These are phyloP conservation scores for Euphorbia neoarborescens DNA, from an alignment of 441 rosid genomes.

Conservation along the genomic window DNA sequence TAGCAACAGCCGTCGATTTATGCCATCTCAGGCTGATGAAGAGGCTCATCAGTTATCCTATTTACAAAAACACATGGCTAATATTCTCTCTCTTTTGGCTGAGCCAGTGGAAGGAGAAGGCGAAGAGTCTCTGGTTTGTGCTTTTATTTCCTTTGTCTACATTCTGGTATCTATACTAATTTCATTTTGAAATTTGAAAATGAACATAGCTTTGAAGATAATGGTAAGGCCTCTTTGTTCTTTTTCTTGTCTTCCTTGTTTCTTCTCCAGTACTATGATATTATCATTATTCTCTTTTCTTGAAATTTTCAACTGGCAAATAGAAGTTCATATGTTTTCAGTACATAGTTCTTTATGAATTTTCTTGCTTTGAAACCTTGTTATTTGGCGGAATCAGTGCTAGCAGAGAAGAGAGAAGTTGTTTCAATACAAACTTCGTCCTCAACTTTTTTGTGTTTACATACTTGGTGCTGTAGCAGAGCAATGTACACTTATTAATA, in stretches of 20 bases:
- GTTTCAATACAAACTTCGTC: not conserved
- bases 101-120: constrained; percentile 82
- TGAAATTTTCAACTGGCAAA: not conserved
- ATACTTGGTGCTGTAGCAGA: not conserved
- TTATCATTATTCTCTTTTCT: not conserved
- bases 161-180: constrained; percentile 9
- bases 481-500: not conserved
- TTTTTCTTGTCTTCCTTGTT: not conserved
- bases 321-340: not conserved
- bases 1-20: constrained; percentile 89
- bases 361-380: not conserved
- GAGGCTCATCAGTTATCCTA: constrained; percentile 94
- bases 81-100: constrained; percentile 73
- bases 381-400: not conserved
- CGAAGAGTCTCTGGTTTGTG: constrained; percentile 80
- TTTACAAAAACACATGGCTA: constrained; percentile 84
- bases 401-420: not conserved
- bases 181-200: not conserved
- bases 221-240: not conserved
- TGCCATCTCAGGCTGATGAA: constrained; percentile 98
- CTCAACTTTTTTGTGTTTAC: not conserved
- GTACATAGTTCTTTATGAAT: not conserved
- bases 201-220: constrained; percentile 2
- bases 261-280: not conserved
- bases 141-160: constrained; percentile 14